Evolutionary conservation across 169 alveolate species (phyloP).

Genomic region (Babesia ovis): DNA sequence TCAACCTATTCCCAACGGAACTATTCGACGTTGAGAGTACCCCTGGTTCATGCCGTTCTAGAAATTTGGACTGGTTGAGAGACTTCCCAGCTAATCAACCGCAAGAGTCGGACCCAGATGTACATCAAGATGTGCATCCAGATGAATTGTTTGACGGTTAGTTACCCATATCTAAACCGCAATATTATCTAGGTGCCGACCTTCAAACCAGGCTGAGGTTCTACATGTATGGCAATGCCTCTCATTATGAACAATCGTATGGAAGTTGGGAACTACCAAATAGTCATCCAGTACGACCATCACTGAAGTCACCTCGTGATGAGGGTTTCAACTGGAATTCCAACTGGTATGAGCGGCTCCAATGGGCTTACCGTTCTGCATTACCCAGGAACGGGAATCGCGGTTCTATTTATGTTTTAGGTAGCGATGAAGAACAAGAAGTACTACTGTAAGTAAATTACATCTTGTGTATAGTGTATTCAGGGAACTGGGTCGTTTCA

Average conservation of each 20-base stretch:
- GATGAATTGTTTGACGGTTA: slow-evolving; percentile 29
- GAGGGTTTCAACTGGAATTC: slow-evolving; percentile 28
- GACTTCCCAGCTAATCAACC: not conserved
- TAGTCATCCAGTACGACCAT: slow-evolving; percentile 42
- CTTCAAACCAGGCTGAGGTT: slow-evolving; percentile 9
- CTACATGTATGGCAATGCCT: slow-evolving; percentile 34
- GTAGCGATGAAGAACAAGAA: slow-evolving; percentile 49
- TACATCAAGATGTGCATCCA: slow-evolving; percentile 35
- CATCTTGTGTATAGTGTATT: not conserved
- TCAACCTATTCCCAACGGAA: slow-evolving; percentile 23
- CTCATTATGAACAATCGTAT: slow-evolving; percentile 1
- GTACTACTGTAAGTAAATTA: slow-evolving; percentile 31
- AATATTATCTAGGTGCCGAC: slow-evolving; percentile 7
- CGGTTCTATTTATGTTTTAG: slow-evolving; percentile 13
- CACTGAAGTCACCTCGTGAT: slow-evolving; percentile 27
- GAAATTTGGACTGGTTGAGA: slow-evolving; percentile 28
- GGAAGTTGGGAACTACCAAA: slow-evolving; percentile 64
- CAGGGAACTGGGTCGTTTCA: slow-evolving; percentile 60
- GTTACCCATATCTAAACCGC: not conserved
- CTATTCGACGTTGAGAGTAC: slow-evolving; percentile 13
- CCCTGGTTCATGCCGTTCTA: slow-evolving; percentile 18
- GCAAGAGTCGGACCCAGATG: not conserved
- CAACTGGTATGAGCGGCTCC: slow-evolving; percentile 66
- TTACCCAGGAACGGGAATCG: slow-evolving; percentile 6
- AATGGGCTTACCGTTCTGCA: slow-evolving; percentile 44